Conservation (phyloP, 2,329 filamentous ascomycete species). For the Pseudogymnoascus sp. region DNA sequence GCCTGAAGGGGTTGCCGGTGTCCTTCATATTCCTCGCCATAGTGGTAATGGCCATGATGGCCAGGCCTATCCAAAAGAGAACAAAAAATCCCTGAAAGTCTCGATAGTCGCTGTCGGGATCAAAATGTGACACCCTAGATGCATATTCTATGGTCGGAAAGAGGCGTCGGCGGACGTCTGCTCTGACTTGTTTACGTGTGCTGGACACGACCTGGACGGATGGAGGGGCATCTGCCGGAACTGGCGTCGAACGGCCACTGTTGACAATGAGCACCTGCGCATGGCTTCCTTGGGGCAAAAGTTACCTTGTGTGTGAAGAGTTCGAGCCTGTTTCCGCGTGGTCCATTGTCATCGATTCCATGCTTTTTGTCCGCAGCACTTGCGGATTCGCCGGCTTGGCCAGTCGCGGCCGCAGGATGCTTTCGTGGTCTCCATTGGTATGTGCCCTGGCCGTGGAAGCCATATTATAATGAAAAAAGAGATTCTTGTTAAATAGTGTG, state of each 20-base stretch:
- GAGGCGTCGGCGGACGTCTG: conserved; percentile 70
- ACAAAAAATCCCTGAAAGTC: conserved; percentile 98
- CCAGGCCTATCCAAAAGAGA: conserved; percentile 93
- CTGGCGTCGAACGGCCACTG: conserved; percentile 74
- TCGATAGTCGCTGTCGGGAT: conserved; percentile 81
- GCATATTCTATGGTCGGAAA: conserved; percentile 93
- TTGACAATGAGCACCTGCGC: conserved; percentile 7
- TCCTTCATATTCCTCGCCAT: conserved; percentile 90
- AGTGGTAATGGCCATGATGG: conserved; percentile 95
- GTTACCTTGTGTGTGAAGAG: conserved; percentile 26
- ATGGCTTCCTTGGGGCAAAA: neutral
- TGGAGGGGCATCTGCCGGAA: conserved; percentile 85
- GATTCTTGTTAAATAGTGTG: neutral
- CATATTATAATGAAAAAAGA: neutral
- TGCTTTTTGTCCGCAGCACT: conserved; percentile 21
- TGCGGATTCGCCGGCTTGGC: conserved; percentile 22
- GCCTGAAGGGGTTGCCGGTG: conserved; percentile 75
- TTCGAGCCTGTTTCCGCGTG: conserved; percentile 17
- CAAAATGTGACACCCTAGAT: conserved; percentile 88
- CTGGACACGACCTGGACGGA: conserved; percentile 80
- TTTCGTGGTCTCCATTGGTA: conserved; percentile 22
- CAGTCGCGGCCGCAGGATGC: conserved; percentile 15
- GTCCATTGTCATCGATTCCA: conserved; percentile 18
- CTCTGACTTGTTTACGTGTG: conserved; percentile 74
- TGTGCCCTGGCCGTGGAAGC: neutral